A percentile compares a stretch with the other conserved stretches of the same genome.
phyloP scores from a whole-genome alignment of 179 eudicot genomes.

The Heliamphora pulchella region DNA sequence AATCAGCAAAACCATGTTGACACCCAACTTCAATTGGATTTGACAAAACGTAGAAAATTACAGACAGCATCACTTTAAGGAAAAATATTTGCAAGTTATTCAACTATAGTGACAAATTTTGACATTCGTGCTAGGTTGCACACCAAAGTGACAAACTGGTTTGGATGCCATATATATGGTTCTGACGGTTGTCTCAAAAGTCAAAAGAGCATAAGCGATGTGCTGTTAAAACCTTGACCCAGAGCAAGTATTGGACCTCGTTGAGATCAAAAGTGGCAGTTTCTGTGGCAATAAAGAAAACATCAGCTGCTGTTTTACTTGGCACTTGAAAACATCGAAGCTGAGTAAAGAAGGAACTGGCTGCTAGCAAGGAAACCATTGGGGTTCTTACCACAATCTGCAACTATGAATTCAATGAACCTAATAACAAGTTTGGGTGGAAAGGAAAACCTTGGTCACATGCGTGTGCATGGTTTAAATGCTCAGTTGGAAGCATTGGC shows the following conservation, averaged over 20 bases:
- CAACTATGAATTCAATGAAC: not conserved
- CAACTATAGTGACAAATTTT: not conserved
- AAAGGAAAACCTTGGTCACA: not conserved
- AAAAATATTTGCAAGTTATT: not conserved
- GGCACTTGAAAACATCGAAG: not conserved
- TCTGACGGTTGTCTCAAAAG: not conserved
- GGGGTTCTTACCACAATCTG: not conserved
- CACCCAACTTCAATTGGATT: slow-evolving; percentile 3
- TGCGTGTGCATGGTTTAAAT: not conserved
- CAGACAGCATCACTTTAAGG: not conserved
- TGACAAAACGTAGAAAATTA: not conserved
- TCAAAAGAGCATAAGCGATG: not conserved
- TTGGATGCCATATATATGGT: not conserved
- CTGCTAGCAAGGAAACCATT: not conserved
- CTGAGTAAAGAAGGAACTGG: not conserved
- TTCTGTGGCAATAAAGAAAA: not conserved
- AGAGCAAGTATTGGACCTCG: not conserved
- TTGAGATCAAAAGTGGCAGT: slow-evolving; percentile 8
- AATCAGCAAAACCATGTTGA: not conserved
- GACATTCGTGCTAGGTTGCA: not conserved
- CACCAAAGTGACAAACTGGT: not conserved
- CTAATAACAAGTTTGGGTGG: not conserved
- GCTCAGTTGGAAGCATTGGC: not conserved
- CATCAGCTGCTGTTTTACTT: not conserved
- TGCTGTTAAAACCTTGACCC: slow-evolving; percentile 1